Base-by-base conservation (phyloP, 2,329 filamentous ascomycete species). In the Colletotrichum tanaceti region DNA sequence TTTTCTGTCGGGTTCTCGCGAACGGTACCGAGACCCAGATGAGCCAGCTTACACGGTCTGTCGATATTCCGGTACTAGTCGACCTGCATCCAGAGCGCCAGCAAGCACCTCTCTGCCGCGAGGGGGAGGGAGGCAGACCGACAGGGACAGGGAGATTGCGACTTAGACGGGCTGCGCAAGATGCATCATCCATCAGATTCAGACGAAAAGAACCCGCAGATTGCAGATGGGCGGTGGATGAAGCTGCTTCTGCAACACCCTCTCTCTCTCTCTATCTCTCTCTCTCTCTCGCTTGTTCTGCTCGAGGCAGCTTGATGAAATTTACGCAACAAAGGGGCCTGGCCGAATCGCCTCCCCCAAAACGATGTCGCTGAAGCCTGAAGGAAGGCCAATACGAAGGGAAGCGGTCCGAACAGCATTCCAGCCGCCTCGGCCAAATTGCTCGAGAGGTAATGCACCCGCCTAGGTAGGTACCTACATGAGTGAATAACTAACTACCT, bases 361-460 rank as follows among this genome's bases (percentile, higher is more conserved):
- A 49, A 58, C 28, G 47, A 41, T 38, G 24, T 13, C 18, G 44
- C 47, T 53, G 41, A 22, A 39, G 43, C 32, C 32, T 35, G 32
- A 35, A 16, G 38, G 63, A 32, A 41, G 32, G 39, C 65, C 32
- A 35, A 9, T 35, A 24, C 53, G 14, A 46, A 32, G 32, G n/a
- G 53, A 47, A 49, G 46, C 46, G 24, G n/a, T 24, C 41, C 61
- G 46, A 58, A 41, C 43, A 57, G 41, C 41, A 35, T 65, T 47
- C 54, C 46, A 68, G 65, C 54, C 60, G 65, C 60, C 47, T 54
- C 18, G 59, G 53, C 53, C 47, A 64, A 58, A 35, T 58, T 68
- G 35, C 28, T 64, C 5, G n/a, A 46, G 53, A 35, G 65, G 38
- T 54, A 39, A 49, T 24, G 41, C 32, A 49, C 14, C 28, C 7